Evolutionary conservation across 495 filamentous ascomycete species (phyloP).

Genomic region (Daldinia loculata): DNA sequence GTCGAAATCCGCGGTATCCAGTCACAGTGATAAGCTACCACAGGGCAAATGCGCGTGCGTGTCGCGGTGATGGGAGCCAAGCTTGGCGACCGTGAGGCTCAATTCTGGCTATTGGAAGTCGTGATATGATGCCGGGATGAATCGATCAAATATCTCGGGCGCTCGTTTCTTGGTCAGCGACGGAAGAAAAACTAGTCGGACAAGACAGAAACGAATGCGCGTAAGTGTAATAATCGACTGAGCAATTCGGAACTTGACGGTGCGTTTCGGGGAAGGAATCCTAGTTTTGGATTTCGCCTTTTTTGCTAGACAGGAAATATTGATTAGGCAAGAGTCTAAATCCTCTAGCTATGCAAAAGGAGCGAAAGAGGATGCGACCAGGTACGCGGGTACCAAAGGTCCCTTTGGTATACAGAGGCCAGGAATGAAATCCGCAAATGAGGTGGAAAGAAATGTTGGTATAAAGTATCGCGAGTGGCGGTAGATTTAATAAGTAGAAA

Average conservation of each 20-base stretch:
- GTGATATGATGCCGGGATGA: not conserved
- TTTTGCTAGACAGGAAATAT: constrained; percentile 21
- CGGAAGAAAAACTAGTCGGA: constrained; percentile 11
- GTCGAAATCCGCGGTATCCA: constrained; percentile 39
- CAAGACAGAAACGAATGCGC: constrained; percentile 19
- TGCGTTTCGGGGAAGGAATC: constrained; percentile 20
- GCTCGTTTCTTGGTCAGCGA: constrained; percentile 39
- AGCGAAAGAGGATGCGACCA: constrained; percentile 36
- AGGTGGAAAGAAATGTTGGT: constrained; percentile 20
- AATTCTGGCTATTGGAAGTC: constrained; percentile 1
- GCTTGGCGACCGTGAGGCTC: not conserved
- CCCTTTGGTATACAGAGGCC: constrained; percentile 30
- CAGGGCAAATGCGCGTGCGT: constrained; percentile 28
- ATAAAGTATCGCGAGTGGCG: constrained; percentile 26
- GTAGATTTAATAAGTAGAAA: constrained; percentile 26
- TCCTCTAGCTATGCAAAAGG: constrained; percentile 37
- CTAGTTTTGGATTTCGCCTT: constrained; percentile 18
- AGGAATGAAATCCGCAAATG: constrained; percentile 27
- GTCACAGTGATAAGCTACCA: constrained; percentile 24
- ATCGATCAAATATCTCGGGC: constrained; percentile 7
- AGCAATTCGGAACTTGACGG: constrained; percentile 13
- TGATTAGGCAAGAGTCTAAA: constrained; percentile 29
- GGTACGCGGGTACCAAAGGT: constrained; percentile 26
- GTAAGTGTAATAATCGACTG: constrained; percentile 24
- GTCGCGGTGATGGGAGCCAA: constrained; percentile 26